Base-by-base conservation (phyloP, 1,139 yeast species). In the Candida dubliniensis region DNA sequence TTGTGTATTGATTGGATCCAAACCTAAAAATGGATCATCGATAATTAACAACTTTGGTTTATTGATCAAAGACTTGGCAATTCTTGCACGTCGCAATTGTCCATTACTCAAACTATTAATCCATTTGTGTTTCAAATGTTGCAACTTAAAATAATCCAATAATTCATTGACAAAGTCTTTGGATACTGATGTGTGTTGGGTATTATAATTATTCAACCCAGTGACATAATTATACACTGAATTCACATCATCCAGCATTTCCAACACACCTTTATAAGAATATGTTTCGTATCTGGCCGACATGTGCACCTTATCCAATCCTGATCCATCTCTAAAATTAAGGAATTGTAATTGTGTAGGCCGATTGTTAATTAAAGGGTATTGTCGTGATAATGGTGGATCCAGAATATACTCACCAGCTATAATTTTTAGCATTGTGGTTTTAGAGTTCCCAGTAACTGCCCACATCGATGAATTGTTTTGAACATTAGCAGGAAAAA, bases 21-120 rank as follows among this genome's bases (percentile, higher is more conserved):
- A 69, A 0, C 99, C 99, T 38, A 93, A 66, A 57, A 89, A 90
- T 8, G 97, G 96, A 55, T 93, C 98, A 61, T 93, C 98, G 13
- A 93, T 74, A 9, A 91, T 61, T 46, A 90, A 67, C 24, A 90
- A 54, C 34, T 71, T 71, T 0, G 97, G 96, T 40, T 77, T 69
- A 43, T 72, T 69, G 42, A 89, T 74, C 42, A 93, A 58, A 0
- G 91, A 80, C 49, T 79, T 77, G 0, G 97, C 98, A 27, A 93
- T 69, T 48, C 96, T 73, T 0, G 97, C 96, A 40, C 99, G 71
- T 53, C 99, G 75, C 62, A 87, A 82, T 63, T 93, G 99, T 0
- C 99, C 99, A 60, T 93, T 93, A 62, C 96, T 87, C 40, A 93
- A 70, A 0, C 95, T 87, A 61, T 88, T 88, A 38, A 88, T 80